phyloP scores from a whole-genome alignment of 495 filamentous ascomycete genomes.

The Penicillium antarcticum region DNA sequence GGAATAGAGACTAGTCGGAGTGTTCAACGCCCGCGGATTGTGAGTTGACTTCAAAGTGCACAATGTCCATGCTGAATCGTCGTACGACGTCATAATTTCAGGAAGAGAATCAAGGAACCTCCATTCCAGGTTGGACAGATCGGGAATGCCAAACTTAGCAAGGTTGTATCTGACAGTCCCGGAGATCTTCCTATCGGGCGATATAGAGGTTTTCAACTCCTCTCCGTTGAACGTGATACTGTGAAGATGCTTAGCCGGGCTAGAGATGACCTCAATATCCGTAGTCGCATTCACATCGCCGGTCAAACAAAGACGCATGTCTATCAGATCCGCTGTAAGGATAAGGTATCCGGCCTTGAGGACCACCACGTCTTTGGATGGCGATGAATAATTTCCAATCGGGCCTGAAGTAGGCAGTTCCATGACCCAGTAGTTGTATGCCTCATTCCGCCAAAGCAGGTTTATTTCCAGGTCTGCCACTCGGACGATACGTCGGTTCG shows the following conservation, averaged over 20 bases:
- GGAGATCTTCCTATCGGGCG: slow-evolving; percentile 32
- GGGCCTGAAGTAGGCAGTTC: slow-evolving; percentile 35
- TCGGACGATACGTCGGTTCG: slow-evolving; percentile 40
- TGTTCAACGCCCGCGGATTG: slow-evolving; percentile 45
- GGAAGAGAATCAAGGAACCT: slow-evolving; percentile 63
- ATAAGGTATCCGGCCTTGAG: slow-evolving; percentile 65
- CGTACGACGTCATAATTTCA: slow-evolving; percentile 55
- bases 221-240: slow-evolving; percentile 52
- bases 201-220: slow-evolving; percentile 22
- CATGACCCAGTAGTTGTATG: slow-evolving; percentile 64
- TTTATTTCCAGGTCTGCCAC: slow-evolving; percentile 49
- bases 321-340: slow-evolving; percentile 48
- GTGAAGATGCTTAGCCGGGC: slow-evolving; percentile 30
- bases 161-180: slow-evolving; percentile 40
- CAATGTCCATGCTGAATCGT: slow-evolving; percentile 58
- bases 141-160: slow-evolving; percentile 48
- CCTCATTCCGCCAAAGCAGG: slow-evolving; percentile 53
- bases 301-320: slow-evolving; percentile 45
- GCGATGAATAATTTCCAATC: slow-evolving; percentile 14
- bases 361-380: slow-evolving; percentile 43
- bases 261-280: slow-evolving; percentile 56
- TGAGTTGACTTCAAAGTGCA: slow-evolving; percentile 52
- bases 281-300: slow-evolving; percentile 66
- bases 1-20: slow-evolving; percentile 57
- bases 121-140: slow-evolving; percentile 54